phyloP scores from a whole-genome alignment of 768 basidiomycete genomes.

The Leccinum longicurvipes region DNA sequence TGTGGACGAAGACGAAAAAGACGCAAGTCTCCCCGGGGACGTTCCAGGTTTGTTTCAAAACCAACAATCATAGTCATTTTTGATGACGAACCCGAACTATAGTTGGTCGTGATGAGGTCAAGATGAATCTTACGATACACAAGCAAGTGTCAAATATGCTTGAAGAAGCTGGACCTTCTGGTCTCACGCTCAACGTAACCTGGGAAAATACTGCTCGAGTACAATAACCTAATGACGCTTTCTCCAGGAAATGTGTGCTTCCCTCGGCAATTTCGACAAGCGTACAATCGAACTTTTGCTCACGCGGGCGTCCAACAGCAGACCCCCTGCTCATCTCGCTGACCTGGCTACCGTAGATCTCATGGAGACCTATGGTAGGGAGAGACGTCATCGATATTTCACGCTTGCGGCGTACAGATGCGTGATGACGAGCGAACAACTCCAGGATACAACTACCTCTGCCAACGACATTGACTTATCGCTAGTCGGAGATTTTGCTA shows the following conservation, averaged over 20 bases:
- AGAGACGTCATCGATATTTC: constrained; percentile 84
- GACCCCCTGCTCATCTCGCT: constrained; percentile 66
- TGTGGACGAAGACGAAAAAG: constrained; percentile 42
- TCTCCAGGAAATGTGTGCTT: constrained; percentile 56
- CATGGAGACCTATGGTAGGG: constrained; percentile 81
- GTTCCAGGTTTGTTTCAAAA: constrained; percentile 27
- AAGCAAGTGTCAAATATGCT: constrained; percentile 76
- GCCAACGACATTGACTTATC: constrained; percentile 47
- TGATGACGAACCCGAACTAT: constrained; percentile 1
- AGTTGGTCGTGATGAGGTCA: constrained; percentile 42
- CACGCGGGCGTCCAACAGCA: constrained; percentile 58
- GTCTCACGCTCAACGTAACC: constrained; percentile 70
- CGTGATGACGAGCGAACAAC: constrained; percentile 60
- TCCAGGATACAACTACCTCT: constrained; percentile 49
- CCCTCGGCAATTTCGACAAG: constrained; percentile 69
- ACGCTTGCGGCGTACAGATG: constrained; percentile 65
- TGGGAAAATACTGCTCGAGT: not conserved
- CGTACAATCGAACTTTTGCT: constrained; percentile 83
- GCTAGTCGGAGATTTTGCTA: constrained; percentile 52
- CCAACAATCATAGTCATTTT: not conserved
- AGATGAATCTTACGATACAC: constrained; percentile 67
- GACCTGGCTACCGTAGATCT: constrained; percentile 68
- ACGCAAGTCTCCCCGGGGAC: constrained; percentile 27
- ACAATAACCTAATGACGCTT: constrained; percentile 5
- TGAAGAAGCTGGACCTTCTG: constrained; percentile 60